These are phyloP conservation scores for Podospora pseudocomata DNA, from an alignment of 495 filamentous ascomycete species.

Conservation along the genomic window DNA sequence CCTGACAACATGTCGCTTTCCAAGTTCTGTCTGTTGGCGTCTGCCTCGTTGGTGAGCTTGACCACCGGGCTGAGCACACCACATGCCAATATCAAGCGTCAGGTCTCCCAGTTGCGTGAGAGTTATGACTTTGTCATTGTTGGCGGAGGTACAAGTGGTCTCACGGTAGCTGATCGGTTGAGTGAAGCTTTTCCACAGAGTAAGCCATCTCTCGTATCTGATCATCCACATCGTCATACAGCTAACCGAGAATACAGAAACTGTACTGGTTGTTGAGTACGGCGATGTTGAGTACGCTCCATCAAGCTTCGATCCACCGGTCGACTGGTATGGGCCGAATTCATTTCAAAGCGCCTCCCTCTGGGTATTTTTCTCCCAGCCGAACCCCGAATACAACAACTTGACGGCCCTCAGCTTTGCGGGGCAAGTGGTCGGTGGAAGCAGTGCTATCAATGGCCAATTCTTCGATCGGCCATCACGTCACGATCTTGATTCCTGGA, in stretches of 20 bases:
- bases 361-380: conserved; percentile 36
- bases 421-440: conserved; percentile 42
- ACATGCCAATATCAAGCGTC: conserved; percentile 16
- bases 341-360: background rate
- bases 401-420: conserved; percentile 27
- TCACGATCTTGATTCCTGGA: conserved; percentile 52
- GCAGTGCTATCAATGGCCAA: conserved; percentile 45
- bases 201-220: conserved; percentile 1
- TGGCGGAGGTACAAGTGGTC: conserved; percentile 40
- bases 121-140: conserved; percentile 40
- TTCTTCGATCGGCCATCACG: conserved; percentile 37
- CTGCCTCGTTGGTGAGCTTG: background rate
- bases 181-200: conserved; percentile 22
- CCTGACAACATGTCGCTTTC: background rate
- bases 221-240: background rate
- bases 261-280: conserved; percentile 44
- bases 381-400: conserved; percentile 35
- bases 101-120: conserved; percentile 19
- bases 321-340: background rate
- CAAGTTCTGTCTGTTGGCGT: background rate
- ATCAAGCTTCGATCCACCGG: conserved; percentile 26
- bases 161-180: conserved; percentile 41
- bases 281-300: conserved; percentile 32
- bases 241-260: conserved; percentile 25
- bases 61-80: conserved; percentile 9